phyloP scores from a whole-genome alignment of 2,329 filamentous ascomycete species.

The Monosporascus cannonballus region DNA sequence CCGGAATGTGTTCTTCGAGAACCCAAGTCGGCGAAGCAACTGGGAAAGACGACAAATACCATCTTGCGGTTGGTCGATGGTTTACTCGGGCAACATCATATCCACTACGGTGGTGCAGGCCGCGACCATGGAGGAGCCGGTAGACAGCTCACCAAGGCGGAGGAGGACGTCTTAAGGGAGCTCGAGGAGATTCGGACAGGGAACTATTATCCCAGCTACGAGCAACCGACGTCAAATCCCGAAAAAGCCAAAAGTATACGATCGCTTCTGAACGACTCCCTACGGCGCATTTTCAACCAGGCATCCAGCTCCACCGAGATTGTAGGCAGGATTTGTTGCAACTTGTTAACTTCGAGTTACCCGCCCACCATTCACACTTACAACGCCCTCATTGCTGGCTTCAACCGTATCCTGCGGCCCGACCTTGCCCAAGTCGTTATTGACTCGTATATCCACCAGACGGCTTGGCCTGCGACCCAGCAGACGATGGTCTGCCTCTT shows the following conservation, averaged over 20 bases:
- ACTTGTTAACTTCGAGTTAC: slow-evolving; percentile 55
- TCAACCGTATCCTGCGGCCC: slow-evolving; percentile 46
- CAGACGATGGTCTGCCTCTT: slow-evolving; percentile 44
- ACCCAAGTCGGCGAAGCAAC: slow-evolving; percentile 10
- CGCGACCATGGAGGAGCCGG: slow-evolving; percentile 4
- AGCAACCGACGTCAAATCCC: slow-evolving; percentile 10
- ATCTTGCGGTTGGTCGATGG: slow-evolving; percentile 14
- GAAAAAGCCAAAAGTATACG: slow-evolving; percentile 9
- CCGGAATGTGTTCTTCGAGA: slow-evolving; percentile 10
- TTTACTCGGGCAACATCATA: slow-evolving; percentile 6
- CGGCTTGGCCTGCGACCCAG: slow-evolving; percentile 39
- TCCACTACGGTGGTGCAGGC: neutral
- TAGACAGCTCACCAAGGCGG: neutral
- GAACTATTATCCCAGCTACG: slow-evolving; percentile 18
- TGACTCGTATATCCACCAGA: slow-evolving; percentile 41
- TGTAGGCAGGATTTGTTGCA: slow-evolving; percentile 52
- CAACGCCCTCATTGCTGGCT: slow-evolving; percentile 64
- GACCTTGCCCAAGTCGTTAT: slow-evolving; percentile 48
- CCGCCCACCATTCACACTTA: slow-evolving; percentile 64
- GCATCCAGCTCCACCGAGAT: slow-evolving; percentile 18
- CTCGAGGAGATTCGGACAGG: slow-evolving; percentile 10
- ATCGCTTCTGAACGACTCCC: slow-evolving; percentile 15
- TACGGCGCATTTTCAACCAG: slow-evolving; percentile 22
- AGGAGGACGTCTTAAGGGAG: slow-evolving; percentile 8
- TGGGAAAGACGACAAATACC: slow-evolving; percentile 10